phyloP scores from a whole-genome alignment of 208 protist genomes.

The Acanthamoeba sp. region DNA sequence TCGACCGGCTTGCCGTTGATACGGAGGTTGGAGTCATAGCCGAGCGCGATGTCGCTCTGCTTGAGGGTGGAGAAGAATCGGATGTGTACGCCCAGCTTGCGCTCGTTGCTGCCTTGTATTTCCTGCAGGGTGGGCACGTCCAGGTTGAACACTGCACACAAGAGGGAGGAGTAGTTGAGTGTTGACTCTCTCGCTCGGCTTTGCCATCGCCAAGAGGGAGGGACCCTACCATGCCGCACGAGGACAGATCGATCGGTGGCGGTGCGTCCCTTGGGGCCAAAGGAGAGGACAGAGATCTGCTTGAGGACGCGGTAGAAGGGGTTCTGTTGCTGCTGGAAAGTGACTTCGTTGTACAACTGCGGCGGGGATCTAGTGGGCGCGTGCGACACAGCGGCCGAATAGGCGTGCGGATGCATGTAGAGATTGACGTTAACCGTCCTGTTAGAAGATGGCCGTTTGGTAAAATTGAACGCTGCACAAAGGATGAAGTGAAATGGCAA shows the following conservation, averaged over 20 bases:
- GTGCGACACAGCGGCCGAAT: neutral
- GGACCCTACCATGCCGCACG: neutral
- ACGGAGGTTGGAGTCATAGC: conserved; percentile 28
- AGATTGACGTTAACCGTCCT: neutral
- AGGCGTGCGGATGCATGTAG: neutral
- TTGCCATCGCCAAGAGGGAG: too few species aligned
- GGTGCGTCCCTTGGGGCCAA: conserved; percentile 2
- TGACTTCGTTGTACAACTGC: neutral
- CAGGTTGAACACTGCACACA: neutral
- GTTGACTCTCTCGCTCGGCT: too few species aligned
- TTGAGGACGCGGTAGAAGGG: conserved; percentile 26
- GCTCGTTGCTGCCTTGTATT: neutral
- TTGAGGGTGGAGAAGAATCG: conserved; percentile 26
- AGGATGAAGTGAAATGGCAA: neutral
- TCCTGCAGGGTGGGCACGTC: neutral
- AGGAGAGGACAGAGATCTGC: conserved; percentile 25
- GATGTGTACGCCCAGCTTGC: neutral
- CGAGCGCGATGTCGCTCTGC: neutral
- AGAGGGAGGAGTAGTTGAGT: neutral
- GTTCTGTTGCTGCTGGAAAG: conserved; percentile 1
- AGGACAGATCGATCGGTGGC: neutral
- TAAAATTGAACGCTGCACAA: neutral
- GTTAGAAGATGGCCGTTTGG: neutral
- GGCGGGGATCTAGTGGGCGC: neutral
- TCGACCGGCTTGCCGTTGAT: conserved; percentile 5